Base-by-base conservation (phyloP, 2,329 filamentous ascomycete species). In the Geosmithia putterillii region DNA sequence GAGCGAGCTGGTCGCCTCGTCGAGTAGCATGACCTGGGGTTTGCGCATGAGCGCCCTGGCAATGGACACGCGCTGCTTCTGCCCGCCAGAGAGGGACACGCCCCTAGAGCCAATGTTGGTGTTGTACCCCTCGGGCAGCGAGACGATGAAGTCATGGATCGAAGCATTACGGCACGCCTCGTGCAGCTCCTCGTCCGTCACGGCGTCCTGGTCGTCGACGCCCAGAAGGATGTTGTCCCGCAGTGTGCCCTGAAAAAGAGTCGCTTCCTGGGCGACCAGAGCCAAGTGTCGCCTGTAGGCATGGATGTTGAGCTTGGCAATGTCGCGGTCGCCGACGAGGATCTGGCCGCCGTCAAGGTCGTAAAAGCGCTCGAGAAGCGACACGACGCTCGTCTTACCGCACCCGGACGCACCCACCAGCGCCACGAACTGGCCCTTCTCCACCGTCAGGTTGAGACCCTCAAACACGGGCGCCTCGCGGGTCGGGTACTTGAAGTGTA, bases 251-350 rank as follows among this genome's bases (percentile, higher is more conserved):
- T 80, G 77, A 53, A 85, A 87, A 0, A 89, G 68, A 0, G 79
- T 80, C 8, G 84, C 73, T 55, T 89, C 83, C 58, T 89, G 84
- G 3, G 81, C 77, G 1, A 89, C 84, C 0, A 89, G 70, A 2
- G 81, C 81, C 12, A 88, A 66, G 32, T 75, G 62, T 44, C 70
- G 68, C 36, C 84, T 74, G 55, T 86, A 86, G 17, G 70, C 62
- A 46, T 69, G 69, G 0, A 82, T 67, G 44, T 81, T 74, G 42
- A 86, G 56, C 1, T 67, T 56, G 1, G 64, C 57, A 38, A 88
- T 76, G 51, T 81, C 70, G 42, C 66, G 64, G 5, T 70, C 76
- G 54, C 85, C 79, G 55, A 78, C 74, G 1, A 79, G 64, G 43
- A 92, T 79, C 5, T 66, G 63, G 6, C 86, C 86, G 10, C 69